These are phyloP conservation scores for Quercus lobata DNA, from an alignment of 331 rosid species.

Conservation along the genomic window DNA sequence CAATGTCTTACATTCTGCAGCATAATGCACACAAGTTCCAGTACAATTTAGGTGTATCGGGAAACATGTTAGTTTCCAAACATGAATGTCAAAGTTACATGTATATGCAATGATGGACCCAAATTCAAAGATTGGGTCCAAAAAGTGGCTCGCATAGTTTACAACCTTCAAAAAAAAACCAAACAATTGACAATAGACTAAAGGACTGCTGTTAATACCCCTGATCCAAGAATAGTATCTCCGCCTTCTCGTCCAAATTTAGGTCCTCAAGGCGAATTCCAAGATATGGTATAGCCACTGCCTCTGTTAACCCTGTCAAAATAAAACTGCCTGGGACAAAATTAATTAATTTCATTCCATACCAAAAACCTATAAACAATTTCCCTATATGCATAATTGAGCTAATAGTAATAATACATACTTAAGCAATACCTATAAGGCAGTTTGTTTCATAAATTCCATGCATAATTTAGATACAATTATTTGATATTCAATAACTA, in stretches of 20 bases:
- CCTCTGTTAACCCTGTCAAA: constrained; percentile 88
- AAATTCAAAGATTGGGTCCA: background rate
- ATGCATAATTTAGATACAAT: background rate
- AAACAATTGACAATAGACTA: constrained; percentile 1
- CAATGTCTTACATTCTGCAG: background rate
- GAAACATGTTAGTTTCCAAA: background rate
- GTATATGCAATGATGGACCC: background rate
- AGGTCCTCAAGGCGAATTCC: constrained; percentile 63
- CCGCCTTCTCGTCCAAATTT: constrained; percentile 86
- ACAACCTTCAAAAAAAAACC: background rate
- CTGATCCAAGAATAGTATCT: constrained; percentile 72
- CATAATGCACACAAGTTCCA: background rate
- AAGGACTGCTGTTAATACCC: constrained; percentile 42
- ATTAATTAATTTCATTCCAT: constrained; percentile 25
- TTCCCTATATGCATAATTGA: background rate
- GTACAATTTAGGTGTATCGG: background rate
- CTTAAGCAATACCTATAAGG: background rate
- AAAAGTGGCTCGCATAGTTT: no score
- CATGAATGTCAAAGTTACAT: background rate
- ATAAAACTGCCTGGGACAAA: constrained; percentile 97
- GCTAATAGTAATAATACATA: no score
- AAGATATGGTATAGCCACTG: constrained; percentile 75
- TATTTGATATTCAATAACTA: no score
- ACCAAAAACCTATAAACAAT: background rate
- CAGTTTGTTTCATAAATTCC: background rate